Evolutionary conservation across 345 rosid species (phyloP).

Genomic region (Aegle marmelos): DNA sequence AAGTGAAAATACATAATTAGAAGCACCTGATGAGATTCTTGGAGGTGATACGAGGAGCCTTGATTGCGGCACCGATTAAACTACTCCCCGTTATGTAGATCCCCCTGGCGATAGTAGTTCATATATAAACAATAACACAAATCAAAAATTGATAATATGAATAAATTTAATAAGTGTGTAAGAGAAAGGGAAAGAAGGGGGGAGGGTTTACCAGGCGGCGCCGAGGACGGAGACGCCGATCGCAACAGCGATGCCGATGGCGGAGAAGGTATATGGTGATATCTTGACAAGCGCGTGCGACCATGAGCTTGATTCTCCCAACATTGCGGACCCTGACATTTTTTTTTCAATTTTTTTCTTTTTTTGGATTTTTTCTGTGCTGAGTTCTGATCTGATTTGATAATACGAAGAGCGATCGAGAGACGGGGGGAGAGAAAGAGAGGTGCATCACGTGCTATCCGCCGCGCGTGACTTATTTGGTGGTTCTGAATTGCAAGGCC

Average conservation of each 20-base stretch:
- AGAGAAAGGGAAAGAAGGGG: neutral
- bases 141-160: neutral
- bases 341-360: neutral
- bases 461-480: neutral
- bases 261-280: constrained; percentile 95
- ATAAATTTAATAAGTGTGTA: neutral
- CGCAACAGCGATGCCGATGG: constrained; percentile 89
- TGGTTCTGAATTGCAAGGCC: neutral
- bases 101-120: constrained; percentile 49
- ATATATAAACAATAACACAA: neutral
- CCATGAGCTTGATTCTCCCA: constrained; percentile 71
- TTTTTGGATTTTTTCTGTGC: neutral
- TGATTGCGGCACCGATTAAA: constrained; percentile 96
- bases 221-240: constrained; percentile 99
- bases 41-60: constrained; percentile 97
- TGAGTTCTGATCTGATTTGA: constrained; percentile 11
- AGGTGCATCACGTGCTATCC: neutral
- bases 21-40: constrained; percentile 89
- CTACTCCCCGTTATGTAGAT: constrained; percentile 97
- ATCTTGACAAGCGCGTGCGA: constrained; percentile 64
- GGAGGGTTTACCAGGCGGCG: constrained; percentile 78
- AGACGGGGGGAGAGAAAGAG: neutral
- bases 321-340: constrained; percentile 38
- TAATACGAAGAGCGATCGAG: neutral
- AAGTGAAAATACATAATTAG: neutral